phyloP scores from a whole-genome alignment of 768 basidiomycete species.

The Mycena venus region DNA sequence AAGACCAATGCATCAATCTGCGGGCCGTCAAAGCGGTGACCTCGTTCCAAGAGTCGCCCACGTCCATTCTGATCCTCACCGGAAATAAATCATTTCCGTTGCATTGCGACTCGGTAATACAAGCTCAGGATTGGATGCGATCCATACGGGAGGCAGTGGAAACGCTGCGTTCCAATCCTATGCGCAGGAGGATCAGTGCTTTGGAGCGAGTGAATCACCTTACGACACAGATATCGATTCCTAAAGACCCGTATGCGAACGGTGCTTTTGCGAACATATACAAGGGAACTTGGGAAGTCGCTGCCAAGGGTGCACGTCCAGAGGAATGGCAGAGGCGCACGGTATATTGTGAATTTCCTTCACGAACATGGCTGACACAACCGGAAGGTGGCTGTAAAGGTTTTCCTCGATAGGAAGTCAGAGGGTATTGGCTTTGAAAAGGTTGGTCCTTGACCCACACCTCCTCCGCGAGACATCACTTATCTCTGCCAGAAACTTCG shows the following conservation, averaged over 20 bases:
- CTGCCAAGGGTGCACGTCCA: neutral
- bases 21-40: neutral
- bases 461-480: neutral
- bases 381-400: slow-evolving; percentile 1
- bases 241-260: neutral
- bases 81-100: neutral
- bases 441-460: neutral
- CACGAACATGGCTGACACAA: neutral
- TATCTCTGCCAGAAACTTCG: neutral
- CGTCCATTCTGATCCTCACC: neutral
- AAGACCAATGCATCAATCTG: slow-evolving; percentile 12
- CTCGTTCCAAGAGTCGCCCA: neutral
- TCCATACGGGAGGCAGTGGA: neutral
- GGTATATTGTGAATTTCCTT: neutral
- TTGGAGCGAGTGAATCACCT: slow-evolving; percentile 14
- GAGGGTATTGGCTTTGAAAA: neutral
- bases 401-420: slow-evolving; percentile 6
- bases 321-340: neutral
- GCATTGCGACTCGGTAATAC: neutral
- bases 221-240: slow-evolving; percentile 7
- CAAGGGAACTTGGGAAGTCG: slow-evolving; percentile 3
- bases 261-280: slow-evolving; percentile 17
- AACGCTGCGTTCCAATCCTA: neutral
- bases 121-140: neutral
- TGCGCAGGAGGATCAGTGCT: neutral